Conservation (phyloP, 805 yeast species). For the Cyberlindnera japonica region DNA sequence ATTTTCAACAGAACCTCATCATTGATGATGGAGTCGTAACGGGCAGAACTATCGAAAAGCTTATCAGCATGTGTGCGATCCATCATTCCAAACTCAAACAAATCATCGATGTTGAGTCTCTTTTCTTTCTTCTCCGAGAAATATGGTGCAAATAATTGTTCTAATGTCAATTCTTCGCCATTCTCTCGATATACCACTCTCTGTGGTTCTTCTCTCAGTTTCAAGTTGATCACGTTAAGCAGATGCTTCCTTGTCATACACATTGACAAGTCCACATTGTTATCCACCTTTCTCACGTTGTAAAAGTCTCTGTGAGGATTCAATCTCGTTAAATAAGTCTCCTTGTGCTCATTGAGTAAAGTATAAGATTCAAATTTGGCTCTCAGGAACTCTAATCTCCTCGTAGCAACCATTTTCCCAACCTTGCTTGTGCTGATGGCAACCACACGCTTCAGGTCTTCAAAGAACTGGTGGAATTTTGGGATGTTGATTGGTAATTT, state of each 20-base stretch:
- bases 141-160: constrained; percentile 27
- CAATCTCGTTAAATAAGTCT: constrained; percentile 70
- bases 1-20: constrained; percentile 29
- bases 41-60: constrained; percentile 20
- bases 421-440: constrained; percentile 14
- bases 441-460: constrained; percentile 29
- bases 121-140: constrained; percentile 27
- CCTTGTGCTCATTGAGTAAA: constrained; percentile 33
- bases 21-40: constrained; percentile 22
- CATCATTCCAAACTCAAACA: constrained; percentile 28
- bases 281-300: constrained; percentile 59
- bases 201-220: constrained; percentile 33
- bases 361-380: constrained; percentile 35
- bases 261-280: constrained; percentile 96
- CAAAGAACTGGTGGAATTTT: constrained; percentile 28
- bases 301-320: constrained; percentile 98
- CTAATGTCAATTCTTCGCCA: constrained; percentile 26
- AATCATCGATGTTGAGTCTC: constrained; percentile 28
- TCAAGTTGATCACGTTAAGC: constrained; percentile 36
- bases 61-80: constrained; percentile 26
- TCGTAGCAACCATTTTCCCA: constrained; percentile 20
- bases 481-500: constrained; percentile 22
- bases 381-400: constrained; percentile 30
- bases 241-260: constrained; percentile 96
- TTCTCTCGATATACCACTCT: constrained; percentile 31